These are phyloP conservation scores for Chernovozyma sophiae-reginae DNA, from an alignment of 1,139 yeast species.

Conservation along the genomic window DNA sequence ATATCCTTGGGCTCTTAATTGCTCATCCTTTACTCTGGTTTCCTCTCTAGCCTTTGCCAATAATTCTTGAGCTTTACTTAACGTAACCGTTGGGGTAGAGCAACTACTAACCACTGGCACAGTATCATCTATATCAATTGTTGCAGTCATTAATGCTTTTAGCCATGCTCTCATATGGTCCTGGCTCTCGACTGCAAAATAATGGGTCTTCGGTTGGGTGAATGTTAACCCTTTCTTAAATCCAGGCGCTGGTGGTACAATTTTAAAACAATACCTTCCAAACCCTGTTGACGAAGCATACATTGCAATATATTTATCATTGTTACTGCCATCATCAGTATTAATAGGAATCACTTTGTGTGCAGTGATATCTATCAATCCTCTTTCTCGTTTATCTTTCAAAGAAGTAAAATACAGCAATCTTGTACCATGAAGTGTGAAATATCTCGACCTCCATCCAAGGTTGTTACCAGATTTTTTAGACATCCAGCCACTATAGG, in stretches of 20 bases:
- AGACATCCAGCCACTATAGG: slow-evolving; percentile 91
- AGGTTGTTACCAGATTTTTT: slow-evolving; percentile 78
- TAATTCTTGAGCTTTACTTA: slow-evolving; percentile 81
- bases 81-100: slow-evolving; percentile 87
- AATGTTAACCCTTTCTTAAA: slow-evolving; percentile 91
- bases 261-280: slow-evolving; percentile 86
- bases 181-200: slow-evolving; percentile 86
- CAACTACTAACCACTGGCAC: slow-evolving; percentile 95
- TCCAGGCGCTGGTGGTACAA: slow-evolving; percentile 98
- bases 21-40: slow-evolving; percentile 59
- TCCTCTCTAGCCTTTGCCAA: slow-evolving; percentile 78
- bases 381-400: slow-evolving; percentile 80
- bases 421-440: slow-evolving; percentile 88
- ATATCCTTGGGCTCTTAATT: slow-evolving; percentile 36
- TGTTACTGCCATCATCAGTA: slow-evolving; percentile 52
- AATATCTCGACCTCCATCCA: slow-evolving; percentile 90
- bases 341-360: slow-evolving; percentile 73
- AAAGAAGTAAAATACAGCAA: slow-evolving; percentile 82
- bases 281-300: slow-evolving; percentile 93
- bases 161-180: slow-evolving; percentile 96
- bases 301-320: slow-evolving; percentile 75
- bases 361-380: slow-evolving; percentile 91
- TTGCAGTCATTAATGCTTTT: slow-evolving; percentile 91
- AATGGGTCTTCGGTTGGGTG: slow-evolving; percentile 94
- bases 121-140: slow-evolving; percentile 90